Evolutionary conservation across 2,329 filamentous ascomycete genomes (phyloP).

Genomic region (Ophiosphaerella narmari): DNA sequence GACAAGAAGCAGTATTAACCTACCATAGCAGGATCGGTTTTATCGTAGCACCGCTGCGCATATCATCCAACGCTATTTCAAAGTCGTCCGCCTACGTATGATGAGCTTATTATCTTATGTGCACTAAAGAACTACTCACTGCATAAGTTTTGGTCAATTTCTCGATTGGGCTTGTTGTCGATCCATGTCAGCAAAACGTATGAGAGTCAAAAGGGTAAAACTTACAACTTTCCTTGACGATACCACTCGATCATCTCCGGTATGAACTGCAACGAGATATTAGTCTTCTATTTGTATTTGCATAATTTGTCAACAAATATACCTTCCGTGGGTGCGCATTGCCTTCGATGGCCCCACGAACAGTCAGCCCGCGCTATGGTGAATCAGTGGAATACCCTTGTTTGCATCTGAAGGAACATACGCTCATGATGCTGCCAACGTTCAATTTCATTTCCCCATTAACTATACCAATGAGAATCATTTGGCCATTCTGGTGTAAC

Average conservation of each 20-base stretch:
- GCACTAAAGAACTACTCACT: slow-evolving; percentile 6
- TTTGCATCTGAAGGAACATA: slow-evolving; percentile 1
- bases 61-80: slow-evolving; percentile 48
- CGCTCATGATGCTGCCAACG: slow-evolving; percentile 53
- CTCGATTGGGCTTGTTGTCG: slow-evolving; percentile 44
- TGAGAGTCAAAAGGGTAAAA: not conserved
- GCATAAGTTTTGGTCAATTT: slow-evolving; percentile 52
- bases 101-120: not conserved
- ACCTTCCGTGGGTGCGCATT: slow-evolving; percentile 47
- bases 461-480: slow-evolving; percentile 57
- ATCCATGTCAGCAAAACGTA: not conserved
- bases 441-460: slow-evolving; percentile 51
- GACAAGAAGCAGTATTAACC: not conserved
- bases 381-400: not conserved
- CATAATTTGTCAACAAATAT: not conserved
- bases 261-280: slow-evolving; percentile 40
- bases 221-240: slow-evolving; percentile 49
- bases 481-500: slow-evolving; percentile 52
- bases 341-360: slow-evolving; percentile 56
- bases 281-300: not conserved
- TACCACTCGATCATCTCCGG: slow-evolving; percentile 58
- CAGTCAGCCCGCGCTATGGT: slow-evolving; percentile 49
- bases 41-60: slow-evolving; percentile 47
- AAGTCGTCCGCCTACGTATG: slow-evolving; percentile 46
- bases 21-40: slow-evolving; percentile 52